Base-by-base conservation (phyloP, 208 protist species). In the Kentomonas sorsogonicus region DNA sequence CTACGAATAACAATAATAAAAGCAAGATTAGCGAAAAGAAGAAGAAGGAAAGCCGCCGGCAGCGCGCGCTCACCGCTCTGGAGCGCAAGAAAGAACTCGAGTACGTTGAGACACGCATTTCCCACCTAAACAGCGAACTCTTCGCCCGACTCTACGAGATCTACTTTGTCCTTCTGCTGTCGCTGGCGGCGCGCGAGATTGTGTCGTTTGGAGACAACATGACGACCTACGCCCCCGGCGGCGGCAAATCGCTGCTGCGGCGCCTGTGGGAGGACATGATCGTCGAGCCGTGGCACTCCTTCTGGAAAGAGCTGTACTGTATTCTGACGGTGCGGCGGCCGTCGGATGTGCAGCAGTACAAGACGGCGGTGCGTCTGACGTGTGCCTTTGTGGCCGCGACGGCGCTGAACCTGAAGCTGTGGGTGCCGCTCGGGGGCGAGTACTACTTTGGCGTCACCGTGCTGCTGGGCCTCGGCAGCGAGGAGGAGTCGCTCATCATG, bases 371-470 rank as follows among this genome's bases (percentile, higher is more conserved):
- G 34, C 74, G 75, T 40, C 64, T 79, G 52, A 72, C 74, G 27
- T 72, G 55, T 39, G 79, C 66, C 39, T 81, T 74, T 55, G 67
- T 74, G 29, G 30, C 55, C 20, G 78, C 65, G 4, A 69, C 59
- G 36, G 63, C 62, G 22, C 33, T 75, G 53, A 75, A 75, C 63
- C 74, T 69, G 25, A 60, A 74, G 39, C 47, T 79, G 38, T 79
- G 57, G 30, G 36, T 81, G 25, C 27, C 54, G 18, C 44, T 29
- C 2, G 69, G 66, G 15, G 69, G 64, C 0, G 22, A 66, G 3
- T 80, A 81, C 54, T 81, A 71, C 60, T 86, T 81, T 55, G 79
- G 79, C 39, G 73, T 71, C 29, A 68, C 68, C 20, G 79, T 82
- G 58, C 74, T 86, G 7, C 60, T 86, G 13, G 73, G 78, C 59